These are phyloP conservation scores for Apiospora aurea DNA, from an alignment of 2,329 filamentous ascomycete species.

Conservation along the genomic window DNA sequence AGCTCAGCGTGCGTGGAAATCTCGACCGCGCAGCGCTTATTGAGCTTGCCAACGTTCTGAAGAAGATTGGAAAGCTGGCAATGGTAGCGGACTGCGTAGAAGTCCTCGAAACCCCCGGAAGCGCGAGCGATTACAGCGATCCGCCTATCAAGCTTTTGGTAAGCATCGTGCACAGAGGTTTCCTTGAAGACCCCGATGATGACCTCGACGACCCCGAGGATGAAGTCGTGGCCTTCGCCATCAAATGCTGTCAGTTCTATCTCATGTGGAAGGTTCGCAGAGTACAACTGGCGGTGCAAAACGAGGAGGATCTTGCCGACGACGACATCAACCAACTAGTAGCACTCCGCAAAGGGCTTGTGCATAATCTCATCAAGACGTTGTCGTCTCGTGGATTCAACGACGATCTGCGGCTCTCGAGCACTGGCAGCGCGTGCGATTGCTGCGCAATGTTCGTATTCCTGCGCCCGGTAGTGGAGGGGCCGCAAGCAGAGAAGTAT, in stretches of 20 bases:
- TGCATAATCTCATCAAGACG: conserved; percentile 70
- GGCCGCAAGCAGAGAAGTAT: conserved; percentile 53
- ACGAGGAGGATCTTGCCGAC: conserved; percentile 62
- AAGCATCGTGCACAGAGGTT: conserved; percentile 76
- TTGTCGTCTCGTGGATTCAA: conserved; percentile 73
- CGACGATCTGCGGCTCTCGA: conserved; percentile 79
- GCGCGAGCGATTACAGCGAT: conserved; percentile 54
- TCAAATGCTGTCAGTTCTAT: conserved; percentile 82
- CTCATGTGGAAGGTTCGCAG: conserved; percentile 90
- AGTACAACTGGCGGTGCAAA: conserved; percentile 61
- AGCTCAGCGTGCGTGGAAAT: conserved; percentile 75
- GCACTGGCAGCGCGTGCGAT: conserved; percentile 81
- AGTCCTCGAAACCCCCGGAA: conserved; percentile 70
- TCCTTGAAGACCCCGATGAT: conserved; percentile 71
- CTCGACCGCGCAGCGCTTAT: conserved; percentile 70
- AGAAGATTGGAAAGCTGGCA: conserved; percentile 82
- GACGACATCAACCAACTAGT: conserved; percentile 67
- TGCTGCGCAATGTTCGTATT: conserved; percentile 81
- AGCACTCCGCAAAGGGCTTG: conserved; percentile 61
- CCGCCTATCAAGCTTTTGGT: conserved; percentile 73
- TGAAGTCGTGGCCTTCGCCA: conserved; percentile 76
- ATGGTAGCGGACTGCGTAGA: conserved; percentile 81
- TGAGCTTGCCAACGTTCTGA: conserved; percentile 75
- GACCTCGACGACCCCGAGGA: conserved; percentile 81
- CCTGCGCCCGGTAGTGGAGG: conserved; percentile 64